Evolutionary conservation across 805 yeast genomes (phyloP), one percentile per base, ranked within the genome.

Genomic region (Metschnikowia rubicola): DNA sequence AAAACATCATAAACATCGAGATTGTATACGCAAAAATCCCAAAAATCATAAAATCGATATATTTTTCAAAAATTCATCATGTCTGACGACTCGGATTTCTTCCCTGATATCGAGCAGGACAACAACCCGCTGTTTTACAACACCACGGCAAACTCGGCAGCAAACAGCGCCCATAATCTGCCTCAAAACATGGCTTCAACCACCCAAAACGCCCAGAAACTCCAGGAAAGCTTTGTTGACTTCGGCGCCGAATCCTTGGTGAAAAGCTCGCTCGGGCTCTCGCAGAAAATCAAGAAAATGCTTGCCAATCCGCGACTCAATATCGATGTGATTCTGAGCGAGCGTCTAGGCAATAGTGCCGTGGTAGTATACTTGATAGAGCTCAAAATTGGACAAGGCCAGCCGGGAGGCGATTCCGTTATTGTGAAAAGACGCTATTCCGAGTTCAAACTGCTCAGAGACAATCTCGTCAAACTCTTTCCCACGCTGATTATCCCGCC

Each of bases 401-500:
- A 17, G 15, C 31, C n/a, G 11, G n/a, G 4, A 15, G 10, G 8
- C 35, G 58, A 52, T 30, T 41, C 64, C 30, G 66, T 63, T 33
- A 63, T 71, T 6, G 75, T 72, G 21, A 72, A 71, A 50, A 48
- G 77, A 37, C 54, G 77, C 38, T 73, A 72, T 55, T 64, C 71
- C 37, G 77, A 73, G 55, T 73, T 73, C 57, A 72, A 70, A 52
- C 69, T 74, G 21, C 61, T 73, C 10, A 57, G 76, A 26, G 75
- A 70, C 47, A 63, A 61, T 49, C 53, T 73, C 33, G 54, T 63
- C 40, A 64, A 63, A 52, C 53, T 72, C n/a, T 71, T 60, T 43
- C 77, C 77, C 7, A 69, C 74, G 1, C 45, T 63, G 10, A 60
- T 73, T 5, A 58, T 73, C 6, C 77, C 77, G 2, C 76, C 77